Percentiles rank a stretch among this genome's conserved stretches.
Evolutionary conservation across 2,329 filamentous ascomycete genomes (phyloP).

Genomic region (Apiospora phragmitis): DNA sequence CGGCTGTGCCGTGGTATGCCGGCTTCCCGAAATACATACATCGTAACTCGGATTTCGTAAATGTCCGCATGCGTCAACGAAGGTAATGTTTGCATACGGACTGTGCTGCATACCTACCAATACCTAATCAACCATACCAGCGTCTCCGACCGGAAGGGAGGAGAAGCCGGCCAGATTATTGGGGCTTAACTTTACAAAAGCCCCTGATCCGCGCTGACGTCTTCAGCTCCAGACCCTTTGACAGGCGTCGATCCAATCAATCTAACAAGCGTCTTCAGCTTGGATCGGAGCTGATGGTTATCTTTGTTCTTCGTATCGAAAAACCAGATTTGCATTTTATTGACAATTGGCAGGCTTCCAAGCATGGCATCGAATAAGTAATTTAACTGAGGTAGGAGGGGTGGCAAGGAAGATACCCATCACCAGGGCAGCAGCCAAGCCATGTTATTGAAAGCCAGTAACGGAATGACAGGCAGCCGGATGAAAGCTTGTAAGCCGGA

Average conservation of each 20-base stretch:
- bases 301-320: neutral
- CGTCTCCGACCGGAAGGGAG: neutral
- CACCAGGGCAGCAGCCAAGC: neutral
- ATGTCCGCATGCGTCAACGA: neutral
- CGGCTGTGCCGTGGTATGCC: neutral
- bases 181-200: neutral
- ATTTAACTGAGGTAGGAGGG: neutral
- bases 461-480: neutral
- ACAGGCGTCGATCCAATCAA: neutral
- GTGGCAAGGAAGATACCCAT: neutral
- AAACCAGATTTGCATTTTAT: neutral
- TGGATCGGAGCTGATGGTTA: neutral
- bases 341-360: neutral
- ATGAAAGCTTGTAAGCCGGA: neutral
- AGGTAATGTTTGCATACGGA: neutral
- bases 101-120: neutral
- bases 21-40: neutral
- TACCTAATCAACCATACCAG: neutral
- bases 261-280: neutral
- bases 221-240: neutral
- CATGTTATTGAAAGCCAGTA: neutral
- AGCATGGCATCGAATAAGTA: neutral
- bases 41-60: neutral
- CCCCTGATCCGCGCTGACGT: slow-evolving; percentile 3
- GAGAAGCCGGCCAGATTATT: neutral